Evolutionary conservation across 202 grass and related monocot genomes (phyloP), one percentile per base, ranked within the genome.

Genomic region (Cymbopogon flexuosus): DNA sequence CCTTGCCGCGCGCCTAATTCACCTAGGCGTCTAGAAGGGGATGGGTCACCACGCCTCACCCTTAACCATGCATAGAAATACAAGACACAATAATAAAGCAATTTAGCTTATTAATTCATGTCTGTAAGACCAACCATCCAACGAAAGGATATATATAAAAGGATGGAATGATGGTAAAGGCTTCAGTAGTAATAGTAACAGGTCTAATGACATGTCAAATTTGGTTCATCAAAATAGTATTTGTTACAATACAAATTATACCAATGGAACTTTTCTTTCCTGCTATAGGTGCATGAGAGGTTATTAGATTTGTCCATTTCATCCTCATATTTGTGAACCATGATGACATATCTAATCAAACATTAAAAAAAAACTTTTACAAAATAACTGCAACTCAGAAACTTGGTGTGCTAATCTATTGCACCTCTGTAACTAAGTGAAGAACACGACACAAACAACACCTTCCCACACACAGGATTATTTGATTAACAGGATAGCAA

Each of bases 261-360:
- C 54, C 35, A 80, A 75, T 6, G 22, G 40, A 68, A 74, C 9
- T 57, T 56, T 22, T 49, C 54, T 84, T 62, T 69, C 14, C 41
- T 59, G 39, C 49, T 61, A 51, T 60, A 86, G 36, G 19, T 19
- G 39, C 10, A 27, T 34, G 41, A 6, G 1, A 34, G 8, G 16
- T 8, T 66, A 75, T 21, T 80, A 74, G 29, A 68, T 21, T 81
- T 86, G 3, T 61, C 39, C 62, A 75, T 37, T 61, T 68, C 51
- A 61, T 68, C 62, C 11, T 69, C 35, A 42, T 70, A 70, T 70
- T 78, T 78, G 29, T 84, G 29, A 70, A 49, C 3, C 65, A 84
- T 2, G 10, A 37, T 46, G 62, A 9, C 27, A 10, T 71, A 42
- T 22, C 16, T 34, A 72, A 80, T 68, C 47, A 81, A 75, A 86